These are phyloP conservation scores for Peniophora sp. DNA, from an alignment of 1,284 basidiomycete genomes.

Conservation along the genomic window DNA sequence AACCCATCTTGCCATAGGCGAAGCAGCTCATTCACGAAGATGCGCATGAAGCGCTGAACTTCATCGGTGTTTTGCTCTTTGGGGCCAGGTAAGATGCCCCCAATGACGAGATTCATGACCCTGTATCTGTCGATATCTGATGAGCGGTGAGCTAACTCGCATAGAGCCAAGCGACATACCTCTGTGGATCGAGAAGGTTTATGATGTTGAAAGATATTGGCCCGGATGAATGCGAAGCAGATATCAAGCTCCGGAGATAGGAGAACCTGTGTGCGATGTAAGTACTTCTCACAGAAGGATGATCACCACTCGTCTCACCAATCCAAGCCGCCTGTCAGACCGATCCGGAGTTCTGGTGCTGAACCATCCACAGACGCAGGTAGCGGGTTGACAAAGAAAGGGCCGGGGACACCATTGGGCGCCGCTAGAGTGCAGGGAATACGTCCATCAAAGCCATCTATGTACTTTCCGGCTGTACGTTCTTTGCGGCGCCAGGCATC, in stretches of 20 bases:
- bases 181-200: constrained; percentile 18
- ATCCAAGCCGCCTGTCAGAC: constrained; percentile 9
- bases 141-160: too few species aligned
- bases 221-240: constrained; percentile 25
- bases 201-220: constrained; percentile 23
- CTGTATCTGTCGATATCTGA: constrained; percentile 17
- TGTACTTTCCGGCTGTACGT: constrained; percentile 9
- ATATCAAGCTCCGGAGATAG: constrained; percentile 21
- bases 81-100: constrained; percentile 26
- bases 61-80: constrained; percentile 25
- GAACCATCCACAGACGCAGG: not conserved
- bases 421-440: too few species aligned
- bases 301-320: not conserved
- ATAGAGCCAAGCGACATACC: constrained; percentile 13
- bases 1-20: constrained; percentile 20
- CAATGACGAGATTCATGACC: constrained; percentile 21
- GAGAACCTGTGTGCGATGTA: constrained; percentile 22
- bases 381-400: constrained; percentile 14
- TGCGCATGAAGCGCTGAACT: constrained; percentile 19
- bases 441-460: constrained; percentile 17
- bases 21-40: constrained; percentile 24
- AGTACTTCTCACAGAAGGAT: not conserved
- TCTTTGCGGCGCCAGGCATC: constrained; percentile 11
- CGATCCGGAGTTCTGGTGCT: constrained; percentile 15
- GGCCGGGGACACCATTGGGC: not conserved